Evolutionary conservation across 257 asterid genomes (phyloP), one percentile per base, ranked within the genome.

Genomic region (Mentha longifolia): DNA sequence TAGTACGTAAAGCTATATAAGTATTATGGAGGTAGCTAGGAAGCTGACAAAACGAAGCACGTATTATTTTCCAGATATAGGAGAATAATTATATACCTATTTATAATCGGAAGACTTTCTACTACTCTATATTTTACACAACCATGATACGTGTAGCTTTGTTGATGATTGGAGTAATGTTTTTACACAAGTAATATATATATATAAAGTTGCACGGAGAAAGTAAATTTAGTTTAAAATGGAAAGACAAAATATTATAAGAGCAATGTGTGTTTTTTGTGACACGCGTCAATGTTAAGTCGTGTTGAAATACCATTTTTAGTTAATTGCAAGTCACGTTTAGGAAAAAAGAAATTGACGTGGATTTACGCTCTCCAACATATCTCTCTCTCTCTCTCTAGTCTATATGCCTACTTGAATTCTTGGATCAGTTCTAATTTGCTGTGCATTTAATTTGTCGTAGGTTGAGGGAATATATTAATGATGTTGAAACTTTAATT

Each of bases 71-170:
- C 50, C 16, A 41, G 10, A 4, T 5, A 17, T 62, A 13, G 31
- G 35, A 61, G n/a, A 30, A 30, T 7, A 33, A 39, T 37, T 61
- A 16, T 61, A n/a, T 9, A 10, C 9, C n/a, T 16, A 47, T 35
- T 61, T n/a, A 59, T 59, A n/a, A 33, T 59, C 7, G 15, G 46
- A 61, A 9, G 4, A 2, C 8, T 61, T 31, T 33, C 6, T 31
- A 59, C 15, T n/a, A 15, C 14, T 33, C 3, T 33, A 33, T 5
- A 60, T 35, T 33, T n/a, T 33, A 41, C 52, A 61, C n/a, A 39
- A 61, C 9, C 9, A 17, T 19, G 8, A 19, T 63, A 63, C 69
- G 69, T 63, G 69, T 43, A 12, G 69, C 7, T 43, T 63, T 42
- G 14, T 42, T 3, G 54, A 14, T 42, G 22, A 11, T 43, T 63